Conservation (phyloP, 768 basidiomycete genomes). For the Tulasnella sp. region DNA sequence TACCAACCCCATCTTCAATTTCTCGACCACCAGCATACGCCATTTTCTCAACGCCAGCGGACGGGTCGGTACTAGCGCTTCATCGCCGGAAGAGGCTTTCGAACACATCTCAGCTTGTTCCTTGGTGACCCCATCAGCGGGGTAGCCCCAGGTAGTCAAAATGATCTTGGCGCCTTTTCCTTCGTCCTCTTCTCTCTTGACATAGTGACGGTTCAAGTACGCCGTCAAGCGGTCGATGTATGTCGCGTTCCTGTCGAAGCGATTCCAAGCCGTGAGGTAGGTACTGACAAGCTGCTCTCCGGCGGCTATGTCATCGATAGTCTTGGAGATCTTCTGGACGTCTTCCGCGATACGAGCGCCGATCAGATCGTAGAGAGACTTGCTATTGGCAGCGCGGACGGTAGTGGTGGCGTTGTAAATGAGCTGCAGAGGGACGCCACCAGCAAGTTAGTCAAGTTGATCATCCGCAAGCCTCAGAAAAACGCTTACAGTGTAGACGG, state of each 20-base stretch:
- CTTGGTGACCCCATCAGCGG: neutral
- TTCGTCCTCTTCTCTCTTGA: conserved; percentile 8
- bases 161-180: neutral
- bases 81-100: neutral
- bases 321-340: neutral
- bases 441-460: too few species aligned
- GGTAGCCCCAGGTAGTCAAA: conserved; percentile 4
- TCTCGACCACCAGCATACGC: neutral
- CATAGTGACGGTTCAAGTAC: conserved; percentile 5
- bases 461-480: too few species aligned
- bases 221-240: neutral
- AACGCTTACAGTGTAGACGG: neutral
- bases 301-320: neutral
- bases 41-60: conserved; percentile 2
- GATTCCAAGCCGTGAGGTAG: conserved; percentile 9
- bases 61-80: neutral
- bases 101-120: neutral
- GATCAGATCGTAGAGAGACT: neutral
- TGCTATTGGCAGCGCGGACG: neutral
- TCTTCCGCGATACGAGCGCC: neutral
- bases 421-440: neutral
- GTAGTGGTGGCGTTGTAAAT: conserved; percentile 3
- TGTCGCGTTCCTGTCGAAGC: conserved; percentile 1
- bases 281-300: neutral
- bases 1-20: neutral